Evolutionary conservation across 345 rosid genomes (phyloP).

Genomic region (Arabidopsis suecica): DNA sequence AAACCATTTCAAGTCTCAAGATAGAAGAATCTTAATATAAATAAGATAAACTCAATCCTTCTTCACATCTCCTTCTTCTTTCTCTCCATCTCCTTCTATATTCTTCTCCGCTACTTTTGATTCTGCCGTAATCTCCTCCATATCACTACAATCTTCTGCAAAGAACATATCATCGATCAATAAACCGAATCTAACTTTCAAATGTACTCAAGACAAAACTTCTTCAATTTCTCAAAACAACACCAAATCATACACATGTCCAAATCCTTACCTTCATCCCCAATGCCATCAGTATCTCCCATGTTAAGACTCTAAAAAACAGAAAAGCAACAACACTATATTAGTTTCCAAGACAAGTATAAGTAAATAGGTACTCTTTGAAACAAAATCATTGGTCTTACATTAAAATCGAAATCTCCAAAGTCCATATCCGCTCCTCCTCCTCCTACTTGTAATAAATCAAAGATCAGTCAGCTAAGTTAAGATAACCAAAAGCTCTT

Average conservation of each 20-base stretch:
- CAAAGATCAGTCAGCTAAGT: constrained; percentile 15
- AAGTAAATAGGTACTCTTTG: background rate
- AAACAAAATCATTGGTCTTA: constrained; percentile 32
- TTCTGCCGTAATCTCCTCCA: constrained; percentile 41
- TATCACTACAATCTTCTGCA: constrained; percentile 50
- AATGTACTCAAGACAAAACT: constrained; percentile 14
- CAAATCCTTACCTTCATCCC: background rate
- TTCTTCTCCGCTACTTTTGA: constrained; percentile 20
- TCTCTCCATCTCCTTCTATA: constrained; percentile 29
- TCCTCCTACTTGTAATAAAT: constrained; percentile 29
- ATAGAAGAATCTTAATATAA: background rate
- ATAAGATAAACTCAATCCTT: constrained; percentile 29
- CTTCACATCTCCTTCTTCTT: constrained; percentile 29
- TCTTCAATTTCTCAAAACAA: constrained; percentile 26
- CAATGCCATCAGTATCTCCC: constrained; percentile 24
- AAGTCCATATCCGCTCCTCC: constrained; percentile 46
- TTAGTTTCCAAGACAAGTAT: constrained; percentile 13
- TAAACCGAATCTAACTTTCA: constrained; percentile 28
- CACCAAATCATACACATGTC: background rate
- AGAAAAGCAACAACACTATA: background rate
- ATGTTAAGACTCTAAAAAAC: constrained; percentile 33
- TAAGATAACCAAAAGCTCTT: background rate
- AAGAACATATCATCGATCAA: constrained; percentile 2
- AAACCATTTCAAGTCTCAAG: background rate
- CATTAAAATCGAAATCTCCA: constrained; percentile 54